These are phyloP conservation scores for Apiotrichum gamsii DNA, from an alignment of 1,284 basidiomycete genomes.

Conservation along the genomic window DNA sequence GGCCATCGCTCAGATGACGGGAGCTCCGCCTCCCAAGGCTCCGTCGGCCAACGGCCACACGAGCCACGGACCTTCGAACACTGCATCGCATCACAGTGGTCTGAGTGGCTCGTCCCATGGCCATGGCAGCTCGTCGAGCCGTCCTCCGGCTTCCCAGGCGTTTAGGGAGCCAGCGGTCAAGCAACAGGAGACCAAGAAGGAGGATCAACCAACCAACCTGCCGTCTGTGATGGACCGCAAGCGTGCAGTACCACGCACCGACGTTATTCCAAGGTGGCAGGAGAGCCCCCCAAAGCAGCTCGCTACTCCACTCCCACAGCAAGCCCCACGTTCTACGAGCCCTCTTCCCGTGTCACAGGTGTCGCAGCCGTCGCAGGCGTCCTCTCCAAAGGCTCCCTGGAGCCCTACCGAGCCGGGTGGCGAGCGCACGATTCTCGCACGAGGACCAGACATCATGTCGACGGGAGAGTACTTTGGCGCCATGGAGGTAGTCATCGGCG, in stretches of 20 bases:
- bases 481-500: conserved; percentile 35
- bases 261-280: conserved; percentile 13
- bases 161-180: too few species aligned
- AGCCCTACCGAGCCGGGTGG: conserved; percentile 15
- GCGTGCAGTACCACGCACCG: conserved; percentile 12
- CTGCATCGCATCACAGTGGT: too few species aligned
- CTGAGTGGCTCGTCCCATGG: too few species aligned
- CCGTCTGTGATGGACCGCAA: conserved; percentile 15
- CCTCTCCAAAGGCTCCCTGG: not conserved
- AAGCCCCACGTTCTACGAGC: too few species aligned
- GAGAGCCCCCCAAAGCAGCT: not conserved
- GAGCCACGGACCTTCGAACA: not conserved
- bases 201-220: too few species aligned
- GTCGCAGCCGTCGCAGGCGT: not conserved
- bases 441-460: conserved; percentile 40
- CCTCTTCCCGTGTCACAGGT: too few species aligned
- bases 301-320: not conserved
- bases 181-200: too few species aligned
- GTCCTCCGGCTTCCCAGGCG: too few species aligned
- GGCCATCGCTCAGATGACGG: not conserved
- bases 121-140: too few species aligned
- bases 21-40: not conserved
- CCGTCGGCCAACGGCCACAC: not conserved
- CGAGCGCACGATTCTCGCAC: conserved; percentile 31
- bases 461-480: conserved; percentile 39